A percentile compares a stretch with the other conserved stretches of the same genome.
phyloP scores from a whole-genome alignment of 352 stramenopile species.

The Phytophthora meadii region DNA sequence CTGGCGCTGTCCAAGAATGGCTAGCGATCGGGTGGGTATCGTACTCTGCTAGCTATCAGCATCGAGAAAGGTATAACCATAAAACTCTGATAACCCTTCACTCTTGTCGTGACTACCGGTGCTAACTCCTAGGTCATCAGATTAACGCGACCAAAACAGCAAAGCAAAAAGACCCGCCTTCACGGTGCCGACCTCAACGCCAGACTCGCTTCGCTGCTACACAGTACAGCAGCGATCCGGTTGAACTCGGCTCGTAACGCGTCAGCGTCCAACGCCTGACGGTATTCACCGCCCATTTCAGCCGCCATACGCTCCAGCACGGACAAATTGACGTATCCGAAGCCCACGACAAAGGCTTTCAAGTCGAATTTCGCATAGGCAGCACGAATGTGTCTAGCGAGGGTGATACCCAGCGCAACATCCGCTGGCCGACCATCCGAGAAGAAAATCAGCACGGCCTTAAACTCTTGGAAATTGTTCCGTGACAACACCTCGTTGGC shows the following conservation, averaged over 20 bases:
- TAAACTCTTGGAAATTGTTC: slow-evolving; percentile 55
- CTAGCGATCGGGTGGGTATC: slow-evolving; percentile 56
- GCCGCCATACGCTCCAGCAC: slow-evolving; percentile 54
- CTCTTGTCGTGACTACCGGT: background rate
- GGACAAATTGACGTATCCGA: slow-evolving; percentile 59
- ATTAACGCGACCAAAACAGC: background rate
- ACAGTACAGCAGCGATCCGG: slow-evolving; percentile 38
- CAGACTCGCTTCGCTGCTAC: slow-evolving; percentile 36
- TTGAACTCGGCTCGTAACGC: slow-evolving; percentile 41
- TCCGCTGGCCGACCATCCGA: slow-evolving; percentile 58
- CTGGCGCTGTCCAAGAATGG: slow-evolving; percentile 76
- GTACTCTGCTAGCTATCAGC: slow-evolving; percentile 48
- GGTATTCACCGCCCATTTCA: slow-evolving; percentile 60
- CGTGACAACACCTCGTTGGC: slow-evolving; percentile 71
- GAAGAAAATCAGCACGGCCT: slow-evolving; percentile 43
- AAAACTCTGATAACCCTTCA: background rate
- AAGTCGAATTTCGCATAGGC: slow-evolving; percentile 66
- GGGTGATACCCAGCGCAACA: slow-evolving; percentile 31
- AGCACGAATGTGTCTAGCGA: slow-evolving; percentile 50
- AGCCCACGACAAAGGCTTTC: slow-evolving; percentile 67
- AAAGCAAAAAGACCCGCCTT: background rate
- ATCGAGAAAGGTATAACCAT: background rate
- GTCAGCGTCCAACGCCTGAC: slow-evolving; percentile 29
- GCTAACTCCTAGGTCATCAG: background rate
- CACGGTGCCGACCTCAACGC: slow-evolving; percentile 17